Conservation (phyloP, 176 grass and related monocot genomes). For the Cymbopogon citratus region DNA sequence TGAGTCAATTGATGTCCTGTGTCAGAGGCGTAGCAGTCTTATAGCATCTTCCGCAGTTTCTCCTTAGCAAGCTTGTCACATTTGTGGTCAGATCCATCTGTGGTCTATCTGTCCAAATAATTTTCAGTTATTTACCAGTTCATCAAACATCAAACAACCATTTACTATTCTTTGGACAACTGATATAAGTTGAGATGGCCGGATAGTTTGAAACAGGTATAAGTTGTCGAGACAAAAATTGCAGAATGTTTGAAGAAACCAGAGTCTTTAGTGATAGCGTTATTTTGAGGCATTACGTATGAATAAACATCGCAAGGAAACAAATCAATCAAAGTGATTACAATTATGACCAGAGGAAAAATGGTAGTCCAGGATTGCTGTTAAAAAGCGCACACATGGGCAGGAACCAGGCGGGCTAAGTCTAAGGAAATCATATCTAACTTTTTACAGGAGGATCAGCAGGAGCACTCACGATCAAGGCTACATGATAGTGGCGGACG, state of each 20-base stretch:
- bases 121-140: background rate
- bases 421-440: background rate
- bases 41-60: background rate
- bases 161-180: too few species aligned
- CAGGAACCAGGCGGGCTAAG: background rate
- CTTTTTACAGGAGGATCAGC: background rate
- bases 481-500: background rate
- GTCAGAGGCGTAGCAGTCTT: background rate
- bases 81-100: background rate
- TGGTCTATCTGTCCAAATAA: background rate
- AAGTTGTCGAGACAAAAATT: too few species aligned
- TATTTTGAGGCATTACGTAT: background rate
- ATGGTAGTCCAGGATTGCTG: background rate
- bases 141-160: background rate
- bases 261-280: background rate
- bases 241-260: background rate
- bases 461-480: background rate
- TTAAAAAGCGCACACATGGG: background rate
- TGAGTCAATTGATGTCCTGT: background rate
- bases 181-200: too few species aligned
- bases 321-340: background rate
- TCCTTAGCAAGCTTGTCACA: background rate
- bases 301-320: background rate
- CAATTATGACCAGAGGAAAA: background rate
- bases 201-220: too few species aligned